Conservation (phyloP, 2,329 filamentous ascomycete species). For the Curvularia sp. region DNA sequence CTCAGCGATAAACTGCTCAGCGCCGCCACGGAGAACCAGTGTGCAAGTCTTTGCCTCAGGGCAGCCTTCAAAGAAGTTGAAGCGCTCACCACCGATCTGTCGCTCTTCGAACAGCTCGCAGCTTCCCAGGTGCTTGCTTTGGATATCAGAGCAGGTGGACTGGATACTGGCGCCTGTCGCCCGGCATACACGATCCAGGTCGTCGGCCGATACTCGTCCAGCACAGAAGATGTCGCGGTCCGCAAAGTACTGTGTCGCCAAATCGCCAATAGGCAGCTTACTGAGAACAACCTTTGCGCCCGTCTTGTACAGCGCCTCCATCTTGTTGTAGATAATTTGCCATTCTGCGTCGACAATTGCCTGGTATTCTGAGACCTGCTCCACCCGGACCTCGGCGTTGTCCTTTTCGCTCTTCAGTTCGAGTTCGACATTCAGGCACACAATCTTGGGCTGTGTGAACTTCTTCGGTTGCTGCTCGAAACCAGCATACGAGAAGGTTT, state of each 20-base stretch:
- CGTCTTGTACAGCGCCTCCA: slow-evolving; percentile 91
- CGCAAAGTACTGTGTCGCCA: slow-evolving; percentile 97
- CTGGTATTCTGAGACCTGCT: slow-evolving; percentile 99
- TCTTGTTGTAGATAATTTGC: slow-evolving; percentile 99
- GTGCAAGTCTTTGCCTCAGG: slow-evolving; percentile 97
- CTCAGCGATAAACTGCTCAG: slow-evolving; percentile 98
- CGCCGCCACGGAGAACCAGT: slow-evolving; percentile 89
- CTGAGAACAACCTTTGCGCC: slow-evolving; percentile 97
- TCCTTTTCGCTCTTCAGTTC: slow-evolving; percentile 99
- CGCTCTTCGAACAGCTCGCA: slow-evolving; percentile 93
- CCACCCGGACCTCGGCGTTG: slow-evolving; percentile 96
- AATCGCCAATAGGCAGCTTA: slow-evolving; percentile 95
- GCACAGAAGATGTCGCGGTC: slow-evolving; percentile 99
- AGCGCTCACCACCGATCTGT: slow-evolving; percentile 95
- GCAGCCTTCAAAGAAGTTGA: slow-evolving; percentile 98
- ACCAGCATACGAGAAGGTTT: slow-evolving; percentile 98
- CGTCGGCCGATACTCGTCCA: slow-evolving; percentile 86
- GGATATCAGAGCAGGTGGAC: slow-evolving; percentile 96
- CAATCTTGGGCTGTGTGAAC: slow-evolving; percentile 93
- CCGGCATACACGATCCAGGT: slow-evolving; percentile 95
- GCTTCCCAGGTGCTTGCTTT: slow-evolving; percentile 83
- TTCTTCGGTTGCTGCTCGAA: slow-evolving; percentile 99
- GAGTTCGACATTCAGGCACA: slow-evolving; percentile 96
- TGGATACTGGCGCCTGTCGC: slow-evolving; percentile 91
- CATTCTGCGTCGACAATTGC: slow-evolving; percentile 99